These are phyloP conservation scores for Dioszegia crocea DNA, from an alignment of 768 basidiomycete genomes.

Conservation along the genomic window DNA sequence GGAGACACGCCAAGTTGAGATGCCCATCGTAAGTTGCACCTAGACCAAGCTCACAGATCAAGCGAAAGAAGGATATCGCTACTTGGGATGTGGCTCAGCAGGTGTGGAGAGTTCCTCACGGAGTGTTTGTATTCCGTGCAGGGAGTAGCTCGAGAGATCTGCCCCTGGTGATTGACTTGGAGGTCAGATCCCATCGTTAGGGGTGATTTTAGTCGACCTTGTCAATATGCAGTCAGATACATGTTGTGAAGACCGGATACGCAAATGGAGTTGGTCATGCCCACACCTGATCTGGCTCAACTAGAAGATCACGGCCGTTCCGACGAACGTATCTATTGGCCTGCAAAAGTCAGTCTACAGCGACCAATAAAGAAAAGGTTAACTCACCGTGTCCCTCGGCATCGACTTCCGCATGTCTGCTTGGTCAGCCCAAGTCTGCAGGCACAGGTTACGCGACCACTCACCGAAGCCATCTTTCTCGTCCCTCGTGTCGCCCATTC, in stretches of 20 bases:
- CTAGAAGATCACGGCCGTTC: constrained; percentile 51
- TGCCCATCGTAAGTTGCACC: constrained; percentile 37
- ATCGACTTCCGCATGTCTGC: constrained; percentile 54
- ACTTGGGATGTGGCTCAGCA: constrained; percentile 74
- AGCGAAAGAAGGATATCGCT: constrained; percentile 45
- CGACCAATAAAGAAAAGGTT: neutral
- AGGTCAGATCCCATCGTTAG: constrained; percentile 4
- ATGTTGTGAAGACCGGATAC: too few relatives aligned
- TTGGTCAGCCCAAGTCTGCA: too few relatives aligned
- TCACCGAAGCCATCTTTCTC: constrained; percentile 43
- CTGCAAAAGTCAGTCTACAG: constrained; percentile 11
- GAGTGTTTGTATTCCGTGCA: constrained; percentile 61
- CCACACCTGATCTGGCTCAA: constrained; percentile 48
- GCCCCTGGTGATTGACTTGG: constrained; percentile 6
- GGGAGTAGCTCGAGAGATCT: constrained; percentile 51
- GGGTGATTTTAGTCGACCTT: neutral
- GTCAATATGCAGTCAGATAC: too few relatives aligned
- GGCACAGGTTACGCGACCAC: neutral
- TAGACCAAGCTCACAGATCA: neutral
- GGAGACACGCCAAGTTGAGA: constrained; percentile 28
- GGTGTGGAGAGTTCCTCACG: constrained; percentile 68
- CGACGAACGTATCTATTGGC: constrained; percentile 46
- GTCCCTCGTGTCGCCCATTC: constrained; percentile 44
- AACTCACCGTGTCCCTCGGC: constrained; percentile 49
- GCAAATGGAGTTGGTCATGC: too few relatives aligned